Evolutionary conservation across 2,329 filamentous ascomycete species (phyloP).

Genomic region (Trichoderma sp.): DNA sequence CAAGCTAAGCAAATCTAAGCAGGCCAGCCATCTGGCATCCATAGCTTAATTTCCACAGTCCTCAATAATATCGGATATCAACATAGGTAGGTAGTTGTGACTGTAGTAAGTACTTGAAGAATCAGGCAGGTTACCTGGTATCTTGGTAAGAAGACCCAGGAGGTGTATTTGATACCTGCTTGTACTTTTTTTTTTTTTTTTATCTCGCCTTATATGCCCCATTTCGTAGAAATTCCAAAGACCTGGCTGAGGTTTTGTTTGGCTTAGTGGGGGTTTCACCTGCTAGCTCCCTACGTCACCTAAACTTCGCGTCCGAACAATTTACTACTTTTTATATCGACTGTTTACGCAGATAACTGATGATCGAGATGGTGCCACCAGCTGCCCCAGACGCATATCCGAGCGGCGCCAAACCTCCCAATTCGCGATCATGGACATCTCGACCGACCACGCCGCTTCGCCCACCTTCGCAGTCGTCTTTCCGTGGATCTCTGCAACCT

Average conservation of each 20-base stretch:
- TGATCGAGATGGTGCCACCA: neutral
- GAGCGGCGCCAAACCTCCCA: neutral
- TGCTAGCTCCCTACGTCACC: neutral
- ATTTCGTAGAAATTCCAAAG: neutral
- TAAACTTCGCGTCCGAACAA: neutral
- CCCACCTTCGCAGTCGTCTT: conserved; percentile 82
- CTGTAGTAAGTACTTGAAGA: neutral
- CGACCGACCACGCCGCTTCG: conserved; percentile 90
- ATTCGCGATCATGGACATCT: conserved; percentile 51
- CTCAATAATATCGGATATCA: neutral
- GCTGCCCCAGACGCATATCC: neutral
- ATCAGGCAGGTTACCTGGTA: neutral
- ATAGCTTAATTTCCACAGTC: neutral
- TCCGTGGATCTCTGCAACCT: conserved; percentile 66
- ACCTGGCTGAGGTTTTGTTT: neutral
- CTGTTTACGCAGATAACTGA: neutral
- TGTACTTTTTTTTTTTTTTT: neutral
- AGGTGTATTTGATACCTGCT: neutral
- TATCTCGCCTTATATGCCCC: neutral
- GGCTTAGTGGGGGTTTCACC: neutral
- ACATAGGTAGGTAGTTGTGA: neutral
- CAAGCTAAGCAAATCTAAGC: neutral
- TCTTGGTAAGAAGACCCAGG: neutral
- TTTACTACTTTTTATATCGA: neutral
- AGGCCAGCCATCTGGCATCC: neutral